A percentile compares a stretch with the other conserved stretches of the same genome.
phyloP scores from a whole-genome alignment of 768 basidiomycete genomes.

The Phylloporus arenicola region DNA sequence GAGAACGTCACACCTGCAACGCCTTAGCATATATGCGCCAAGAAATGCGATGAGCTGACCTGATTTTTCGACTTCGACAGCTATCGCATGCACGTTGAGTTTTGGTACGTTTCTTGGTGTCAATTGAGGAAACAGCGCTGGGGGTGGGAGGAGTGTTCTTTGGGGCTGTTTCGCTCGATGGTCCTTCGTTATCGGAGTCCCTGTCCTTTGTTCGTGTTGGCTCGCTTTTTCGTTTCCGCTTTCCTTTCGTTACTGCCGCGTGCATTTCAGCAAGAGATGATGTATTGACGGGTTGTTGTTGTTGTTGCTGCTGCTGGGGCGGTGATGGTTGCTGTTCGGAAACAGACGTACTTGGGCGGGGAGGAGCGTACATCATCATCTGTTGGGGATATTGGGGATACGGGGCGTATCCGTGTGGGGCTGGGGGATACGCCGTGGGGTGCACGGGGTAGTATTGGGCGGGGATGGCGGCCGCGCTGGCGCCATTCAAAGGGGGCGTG shows the following conservation, averaged over 20 bases:
- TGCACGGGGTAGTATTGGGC: slow-evolving; percentile 55
- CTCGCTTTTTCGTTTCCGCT: slow-evolving; percentile 60
- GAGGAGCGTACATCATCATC: slow-evolving; percentile 63
- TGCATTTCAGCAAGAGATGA: slow-evolving; percentile 31
- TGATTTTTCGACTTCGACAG: slow-evolving; percentile 86
- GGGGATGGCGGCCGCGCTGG: slow-evolving; percentile 36
- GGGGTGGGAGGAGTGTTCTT: slow-evolving; percentile 30
- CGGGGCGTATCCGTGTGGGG: slow-evolving; percentile 43
- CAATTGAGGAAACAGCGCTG: slow-evolving; percentile 34
- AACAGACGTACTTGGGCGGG: slow-evolving; percentile 33
- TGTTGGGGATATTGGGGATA: slow-evolving; percentile 54
- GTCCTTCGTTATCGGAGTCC: slow-evolving; percentile 57
- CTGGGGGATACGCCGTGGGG: slow-evolving; percentile 44
- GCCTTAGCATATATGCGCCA: slow-evolving; percentile 11
- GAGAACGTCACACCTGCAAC: slow-evolving; percentile 72
- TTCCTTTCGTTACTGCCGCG: slow-evolving; percentile 34
- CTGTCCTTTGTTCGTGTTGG: slow-evolving; percentile 40
- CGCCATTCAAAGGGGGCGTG: slow-evolving; percentile 33
- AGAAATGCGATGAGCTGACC: slow-evolving; percentile 35
- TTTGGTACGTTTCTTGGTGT: slow-evolving; percentile 85
- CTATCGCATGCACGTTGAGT: slow-evolving; percentile 91
- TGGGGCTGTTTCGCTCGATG: slow-evolving; percentile 42
- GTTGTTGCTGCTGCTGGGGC: slow-evolving; percentile 19
- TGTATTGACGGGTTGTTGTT: slow-evolving; percentile 27
- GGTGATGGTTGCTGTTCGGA: slow-evolving; percentile 31